Percentiles rank a stretch among this genome's conserved stretches.
Conservation (phyloP, 768 basidiomycete genomes). For the Collybia sordida region DNA sequence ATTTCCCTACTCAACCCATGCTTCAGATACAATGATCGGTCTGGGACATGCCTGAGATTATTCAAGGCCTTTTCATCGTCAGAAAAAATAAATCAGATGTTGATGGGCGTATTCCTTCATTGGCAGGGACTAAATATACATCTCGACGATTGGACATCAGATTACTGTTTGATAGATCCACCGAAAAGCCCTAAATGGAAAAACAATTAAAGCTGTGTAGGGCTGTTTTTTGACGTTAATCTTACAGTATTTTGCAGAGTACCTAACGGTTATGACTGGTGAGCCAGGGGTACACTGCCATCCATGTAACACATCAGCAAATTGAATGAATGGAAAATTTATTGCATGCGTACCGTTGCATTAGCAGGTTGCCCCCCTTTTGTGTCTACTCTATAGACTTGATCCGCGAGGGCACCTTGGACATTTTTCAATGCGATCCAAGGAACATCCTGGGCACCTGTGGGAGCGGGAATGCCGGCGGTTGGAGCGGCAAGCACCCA, state of each 20-base stretch:
- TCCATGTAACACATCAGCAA: not conserved
- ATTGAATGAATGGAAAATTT: not conserved
- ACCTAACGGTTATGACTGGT: slow-evolving; percentile 42
- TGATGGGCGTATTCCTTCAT: too few relatives aligned
- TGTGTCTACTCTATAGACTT: slow-evolving; percentile 51
- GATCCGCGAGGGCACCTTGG: slow-evolving; percentile 44
- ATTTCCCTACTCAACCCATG: too few relatives aligned
- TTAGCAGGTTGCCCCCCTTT: slow-evolving; percentile 43
- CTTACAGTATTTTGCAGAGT: slow-evolving; percentile 51
- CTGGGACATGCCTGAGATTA: not conserved
- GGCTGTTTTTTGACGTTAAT: not conserved
- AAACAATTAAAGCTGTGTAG: not conserved
- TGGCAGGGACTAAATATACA: too few relatives aligned
- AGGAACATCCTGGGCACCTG: slow-evolving; percentile 43
- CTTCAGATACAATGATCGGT: too few relatives aligned
- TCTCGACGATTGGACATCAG: too few relatives aligned
- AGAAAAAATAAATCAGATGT: not conserved
- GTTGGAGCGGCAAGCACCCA: slow-evolving; percentile 44
- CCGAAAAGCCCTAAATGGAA: slow-evolving; percentile 16
- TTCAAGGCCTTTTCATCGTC: not conserved
- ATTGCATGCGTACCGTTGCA: slow-evolving; percentile 25
- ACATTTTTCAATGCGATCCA: slow-evolving; percentile 49
- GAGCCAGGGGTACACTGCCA: slow-evolving; percentile 38
- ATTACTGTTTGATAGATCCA: not conserved
- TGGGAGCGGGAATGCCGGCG: slow-evolving; percentile 39